Percentiles rank a stretch among this genome's conserved stretches.
These are phyloP conservation scores for Hypoxylon sp. DNA, from an alignment of 2,329 filamentous ascomycete genomes.

Conservation along the genomic window DNA sequence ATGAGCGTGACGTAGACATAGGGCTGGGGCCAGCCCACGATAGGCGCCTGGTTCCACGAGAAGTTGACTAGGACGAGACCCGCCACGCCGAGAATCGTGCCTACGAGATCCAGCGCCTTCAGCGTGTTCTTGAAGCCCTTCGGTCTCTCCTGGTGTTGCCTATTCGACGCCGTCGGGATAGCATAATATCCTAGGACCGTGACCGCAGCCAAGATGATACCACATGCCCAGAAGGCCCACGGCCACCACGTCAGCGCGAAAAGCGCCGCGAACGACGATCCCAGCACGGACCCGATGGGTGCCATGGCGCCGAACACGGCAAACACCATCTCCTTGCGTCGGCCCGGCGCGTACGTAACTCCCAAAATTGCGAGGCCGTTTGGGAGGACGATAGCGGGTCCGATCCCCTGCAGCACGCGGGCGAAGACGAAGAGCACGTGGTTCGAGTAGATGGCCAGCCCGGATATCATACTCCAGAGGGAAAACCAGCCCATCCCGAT, in stretches of 20 bases:
- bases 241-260: constrained; percentile 48
- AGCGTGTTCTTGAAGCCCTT: constrained; percentile 20
- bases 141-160: constrained; percentile 31
- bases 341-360: constrained; percentile 55
- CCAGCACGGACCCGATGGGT: constrained; percentile 43
- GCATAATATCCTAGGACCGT: constrained; percentile 39
- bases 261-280: constrained; percentile 36
- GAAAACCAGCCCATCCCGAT: constrained; percentile 61
- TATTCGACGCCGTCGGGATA: constrained; percentile 42
- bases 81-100: constrained; percentile 56
- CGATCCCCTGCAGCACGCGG: constrained; percentile 61
- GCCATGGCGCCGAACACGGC: constrained; percentile 48
- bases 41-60: constrained; percentile 69
- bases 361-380: constrained; percentile 66
- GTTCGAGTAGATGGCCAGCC: constrained; percentile 55
- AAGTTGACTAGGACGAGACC: constrained; percentile 68
- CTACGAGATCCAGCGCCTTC: constrained; percentile 43
- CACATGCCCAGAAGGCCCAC: constrained; percentile 45
- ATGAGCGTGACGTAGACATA: constrained; percentile 65
- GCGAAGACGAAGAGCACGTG: constrained; percentile 55
- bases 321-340: constrained; percentile 48
- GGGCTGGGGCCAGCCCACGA: constrained; percentile 63
- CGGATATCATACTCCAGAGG: constrained; percentile 59
- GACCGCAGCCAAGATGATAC: constrained; percentile 40
- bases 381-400: constrained; percentile 64